Conservation (phyloP, 2,329 filamentous ascomycete species). For the Fusarium virguliforme region DNA sequence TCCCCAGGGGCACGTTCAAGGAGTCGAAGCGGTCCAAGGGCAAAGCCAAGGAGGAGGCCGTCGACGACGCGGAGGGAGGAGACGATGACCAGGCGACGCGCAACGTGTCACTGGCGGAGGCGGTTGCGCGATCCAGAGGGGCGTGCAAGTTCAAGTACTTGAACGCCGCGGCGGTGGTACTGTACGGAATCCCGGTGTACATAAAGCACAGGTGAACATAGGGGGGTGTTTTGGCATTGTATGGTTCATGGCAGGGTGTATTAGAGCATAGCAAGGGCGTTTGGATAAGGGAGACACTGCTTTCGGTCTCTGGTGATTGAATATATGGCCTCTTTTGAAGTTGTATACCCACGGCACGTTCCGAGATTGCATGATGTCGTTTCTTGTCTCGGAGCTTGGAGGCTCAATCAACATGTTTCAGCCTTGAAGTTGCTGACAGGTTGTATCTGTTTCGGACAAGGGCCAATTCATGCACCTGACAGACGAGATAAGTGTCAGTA, state of each 20-base stretch:
- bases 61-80: conserved; percentile 46
- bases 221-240: conserved; percentile 27
- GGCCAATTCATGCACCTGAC: neutral
- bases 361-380: conserved; percentile 22
- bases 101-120: conserved; percentile 79
- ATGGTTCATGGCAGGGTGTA: conserved; percentile 29
- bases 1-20: conserved; percentile 65
- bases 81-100: conserved; percentile 50
- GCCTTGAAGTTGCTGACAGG: conserved; percentile 4
- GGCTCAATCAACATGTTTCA: conserved; percentile 22
- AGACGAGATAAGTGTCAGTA: neutral
- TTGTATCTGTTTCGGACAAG: conserved; percentile 7
- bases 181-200: conserved; percentile 96
- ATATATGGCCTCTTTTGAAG: conserved; percentile 6
- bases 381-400: conserved; percentile 27
- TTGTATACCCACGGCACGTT: conserved; percentile 14
- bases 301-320: conserved; percentile 28
- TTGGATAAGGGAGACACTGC: conserved; percentile 33
- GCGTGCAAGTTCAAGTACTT: conserved; percentile 92
- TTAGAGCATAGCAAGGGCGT: conserved; percentile 35
- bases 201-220: conserved; percentile 61
- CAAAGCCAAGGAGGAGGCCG: conserved; percentile 50
- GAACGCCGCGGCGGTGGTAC: conserved; percentile 92
- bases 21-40: conserved; percentile 54
- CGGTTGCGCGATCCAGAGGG: conserved; percentile 80